These are phyloP conservation scores for Colletotrichum sp. DNA, from an alignment of 2,329 filamentous ascomycete species.

Conservation along the genomic window DNA sequence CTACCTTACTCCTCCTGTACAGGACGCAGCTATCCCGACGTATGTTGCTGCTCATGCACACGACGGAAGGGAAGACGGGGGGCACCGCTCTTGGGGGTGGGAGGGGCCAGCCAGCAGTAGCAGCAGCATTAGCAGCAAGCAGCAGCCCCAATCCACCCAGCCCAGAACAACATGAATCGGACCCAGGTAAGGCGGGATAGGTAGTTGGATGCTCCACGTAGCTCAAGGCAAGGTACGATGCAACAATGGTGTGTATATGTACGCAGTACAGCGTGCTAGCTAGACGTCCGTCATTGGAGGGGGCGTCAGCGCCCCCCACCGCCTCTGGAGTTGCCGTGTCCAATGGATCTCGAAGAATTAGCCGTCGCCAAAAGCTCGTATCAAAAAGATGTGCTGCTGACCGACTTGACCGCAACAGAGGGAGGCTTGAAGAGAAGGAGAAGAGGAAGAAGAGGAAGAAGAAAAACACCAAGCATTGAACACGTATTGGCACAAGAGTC, in stretches of 20 bases:
- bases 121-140: background rate
- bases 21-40: slow-evolving; percentile 17
- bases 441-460: background rate
- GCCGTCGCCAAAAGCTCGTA: background rate
- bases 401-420: background rate
- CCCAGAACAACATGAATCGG: background rate
- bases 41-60: slow-evolving; percentile 11
- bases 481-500: background rate
- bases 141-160: background rate
- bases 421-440: background rate
- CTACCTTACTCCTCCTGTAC: background rate
- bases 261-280: background rate
- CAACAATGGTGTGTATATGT: background rate
- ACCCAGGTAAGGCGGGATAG: background rate
- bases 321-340: background rate
- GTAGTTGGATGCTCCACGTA: background rate
- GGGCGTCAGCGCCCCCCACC: background rate
- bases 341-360: background rate
- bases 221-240: background rate
- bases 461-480: background rate
- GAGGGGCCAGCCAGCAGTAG: background rate
- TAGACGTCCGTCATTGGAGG: background rate
- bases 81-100: background rate
- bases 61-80: slow-evolving; percentile 13
- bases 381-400: background rate